Conservation (phyloP, 2,329 filamentous ascomycete genomes). For the Lojkania enalia region DNA sequence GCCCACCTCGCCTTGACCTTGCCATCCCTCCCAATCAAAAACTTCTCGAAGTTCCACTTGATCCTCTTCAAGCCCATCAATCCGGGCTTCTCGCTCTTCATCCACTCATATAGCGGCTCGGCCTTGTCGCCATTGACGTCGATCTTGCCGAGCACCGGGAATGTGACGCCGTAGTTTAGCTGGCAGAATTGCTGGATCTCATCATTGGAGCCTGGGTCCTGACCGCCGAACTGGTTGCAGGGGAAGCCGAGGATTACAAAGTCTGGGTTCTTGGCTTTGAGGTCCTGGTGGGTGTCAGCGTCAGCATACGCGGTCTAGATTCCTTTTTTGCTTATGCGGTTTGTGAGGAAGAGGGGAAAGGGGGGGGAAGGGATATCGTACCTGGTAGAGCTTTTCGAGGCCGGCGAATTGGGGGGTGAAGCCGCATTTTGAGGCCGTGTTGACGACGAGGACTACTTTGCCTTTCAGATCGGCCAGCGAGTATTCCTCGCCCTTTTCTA, state of each 20-base stretch:
- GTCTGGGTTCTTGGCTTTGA: constrained; percentile 70
- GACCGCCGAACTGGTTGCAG: constrained; percentile 94
- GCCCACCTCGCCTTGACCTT: constrained; percentile 85
- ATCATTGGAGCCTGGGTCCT: constrained; percentile 77
- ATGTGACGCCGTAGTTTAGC: constrained; percentile 90
- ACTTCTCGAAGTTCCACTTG: constrained; percentile 99
- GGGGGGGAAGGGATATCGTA: constrained; percentile 19
- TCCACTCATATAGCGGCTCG: constrained; percentile 76
- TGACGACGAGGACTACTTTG: constrained; percentile 95
- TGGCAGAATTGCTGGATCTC: constrained; percentile 76
- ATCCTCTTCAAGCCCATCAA: constrained; percentile 85
- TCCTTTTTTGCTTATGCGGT: not conserved
- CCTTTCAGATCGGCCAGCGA: constrained; percentile 73
- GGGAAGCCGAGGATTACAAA: constrained; percentile 94
- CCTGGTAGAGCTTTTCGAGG: constrained; percentile 88
- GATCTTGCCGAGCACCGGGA: constrained; percentile 88
- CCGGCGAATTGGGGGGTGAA: constrained; percentile 95
- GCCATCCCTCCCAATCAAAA: constrained; percentile 83
- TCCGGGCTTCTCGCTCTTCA: constrained; percentile 73
- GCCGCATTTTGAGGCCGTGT: constrained; percentile 98
- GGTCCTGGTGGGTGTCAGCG: constrained; percentile 31
- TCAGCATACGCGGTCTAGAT: not conserved
- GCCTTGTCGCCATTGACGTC: constrained; percentile 85
- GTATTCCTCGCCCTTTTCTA: constrained; percentile 74
- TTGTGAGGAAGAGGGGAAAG: constrained; percentile 4